Evolutionary conservation across 2,329 filamentous ascomycete genomes (phyloP), one percentile per base, ranked within the genome.

Genomic region (Paraphaeosphaeria minitans): DNA sequence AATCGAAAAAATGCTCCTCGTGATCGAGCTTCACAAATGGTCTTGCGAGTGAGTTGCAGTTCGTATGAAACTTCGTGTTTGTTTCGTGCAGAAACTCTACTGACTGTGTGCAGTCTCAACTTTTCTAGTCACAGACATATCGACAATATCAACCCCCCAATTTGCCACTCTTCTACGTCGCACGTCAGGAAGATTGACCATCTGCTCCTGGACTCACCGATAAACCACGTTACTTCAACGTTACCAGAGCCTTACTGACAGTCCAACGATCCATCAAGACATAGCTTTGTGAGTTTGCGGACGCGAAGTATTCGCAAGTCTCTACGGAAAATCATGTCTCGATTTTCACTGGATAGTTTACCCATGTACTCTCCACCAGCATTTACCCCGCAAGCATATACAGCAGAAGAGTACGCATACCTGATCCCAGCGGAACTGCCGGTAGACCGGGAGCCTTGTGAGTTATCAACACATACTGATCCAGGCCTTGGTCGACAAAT

Each of bases 11-110:
- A 53, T 53, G 50, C 50, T 39, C 39, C 43, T 53, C 21, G 22
- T 35, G 39, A 43, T 53, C 43, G 39, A 53, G 50, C 37, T 21
- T 21, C 37, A 43, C 13, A 27, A 52, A 19, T 53, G 50, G 50
- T 33, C 50, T 45, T 53, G 39, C 50, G 50, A 53, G 39, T 53
- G 50, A 53, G 39, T 53, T 45, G 24, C 12, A 43, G 50, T 53
- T 45, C 39, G 50, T 53, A 53, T n/a, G 39, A 16, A 10, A 39
- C 39, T 24, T 43, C 41, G 1, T 8, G 4, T 10, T 43, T 12
- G 13, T 53, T 2, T 29, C 6, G 6, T 10, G 19, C n/a, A 45
- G 1, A 10, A 35, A 1, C 14, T 14, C 9, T 2, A 29, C 39
- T 53, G 39, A 53, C 19, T 12, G n/a, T 10, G 3, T 9, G n/a